Evolutionary conservation across 148 eudicot species (phyloP).

Genomic region (Spergularia marina): DNA sequence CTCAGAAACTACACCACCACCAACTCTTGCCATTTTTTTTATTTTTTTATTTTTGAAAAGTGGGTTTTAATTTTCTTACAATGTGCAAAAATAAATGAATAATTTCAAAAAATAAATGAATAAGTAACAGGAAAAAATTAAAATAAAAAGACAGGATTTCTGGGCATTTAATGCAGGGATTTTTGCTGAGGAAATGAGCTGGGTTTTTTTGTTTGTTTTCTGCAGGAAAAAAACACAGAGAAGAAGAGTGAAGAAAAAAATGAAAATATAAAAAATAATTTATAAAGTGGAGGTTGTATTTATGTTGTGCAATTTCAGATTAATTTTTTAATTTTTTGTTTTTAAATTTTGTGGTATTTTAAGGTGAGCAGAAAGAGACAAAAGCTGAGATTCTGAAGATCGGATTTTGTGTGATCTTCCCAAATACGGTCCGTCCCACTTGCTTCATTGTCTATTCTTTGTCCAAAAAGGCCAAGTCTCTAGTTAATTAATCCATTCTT

Average conservation of each 20-base stretch:
- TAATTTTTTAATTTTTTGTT: background rate
- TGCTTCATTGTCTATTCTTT: slow-evolving; percentile 23
- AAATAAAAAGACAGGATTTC: slow-evolving; percentile 12
- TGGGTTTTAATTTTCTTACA: background rate
- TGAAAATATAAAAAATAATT: no score
- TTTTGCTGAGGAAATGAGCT: slow-evolving; percentile 24
- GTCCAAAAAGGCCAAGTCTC: slow-evolving; percentile 19
- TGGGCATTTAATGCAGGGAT: slow-evolving; percentile 12
- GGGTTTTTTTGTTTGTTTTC: slow-evolving; percentile 15
- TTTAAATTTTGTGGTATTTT: background rate
- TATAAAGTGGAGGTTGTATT: background rate
- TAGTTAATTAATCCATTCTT: slow-evolving; percentile 14
- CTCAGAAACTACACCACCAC: slow-evolving; percentile 7
- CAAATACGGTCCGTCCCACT: slow-evolving; percentile 31
- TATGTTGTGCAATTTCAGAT: background rate
- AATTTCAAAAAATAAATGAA: background rate
- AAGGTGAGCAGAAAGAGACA: slow-evolving; percentile 30
- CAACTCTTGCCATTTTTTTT: slow-evolving; percentile 20
- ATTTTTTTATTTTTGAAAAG: background rate
- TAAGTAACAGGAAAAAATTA: background rate
- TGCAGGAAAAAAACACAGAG: slow-evolving; percentile 3
- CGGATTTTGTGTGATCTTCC: slow-evolving; percentile 35
- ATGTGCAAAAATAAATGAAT: background rate
- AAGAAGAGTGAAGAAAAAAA: background rate
- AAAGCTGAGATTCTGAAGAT: slow-evolving; percentile 36